A percentile compares a stretch with the other conserved stretches of the same genome.
phyloP scores from a whole-genome alignment of 2,329 filamentous ascomycete genomes.

The Colletotrichum camelliae region DNA sequence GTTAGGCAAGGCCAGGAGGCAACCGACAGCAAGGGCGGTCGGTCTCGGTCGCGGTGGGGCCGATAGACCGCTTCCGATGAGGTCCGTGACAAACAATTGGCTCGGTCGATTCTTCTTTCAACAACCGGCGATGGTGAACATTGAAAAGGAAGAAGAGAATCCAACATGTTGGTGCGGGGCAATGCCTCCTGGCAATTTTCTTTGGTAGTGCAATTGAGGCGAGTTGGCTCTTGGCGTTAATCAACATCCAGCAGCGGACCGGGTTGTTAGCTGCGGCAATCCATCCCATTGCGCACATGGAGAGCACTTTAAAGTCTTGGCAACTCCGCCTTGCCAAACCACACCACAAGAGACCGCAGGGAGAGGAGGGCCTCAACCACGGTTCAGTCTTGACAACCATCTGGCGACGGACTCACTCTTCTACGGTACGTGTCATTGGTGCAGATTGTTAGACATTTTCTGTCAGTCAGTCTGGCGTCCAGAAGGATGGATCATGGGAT shows the following conservation, averaged over 20 bases:
- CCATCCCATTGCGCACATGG: slow-evolving; percentile 6
- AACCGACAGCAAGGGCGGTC: neutral
- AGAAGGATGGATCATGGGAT: neutral
- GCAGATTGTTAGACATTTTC: neutral
- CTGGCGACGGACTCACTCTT: neutral
- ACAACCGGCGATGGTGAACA: neutral
- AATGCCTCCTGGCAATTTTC: neutral
- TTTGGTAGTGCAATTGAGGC: neutral
- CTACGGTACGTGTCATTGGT: neutral
- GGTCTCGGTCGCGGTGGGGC: slow-evolving; percentile 10
- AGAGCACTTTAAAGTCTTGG: slow-evolving; percentile 8
- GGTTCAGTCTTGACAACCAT: neutral
- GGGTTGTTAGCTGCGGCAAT: slow-evolving; percentile 7
- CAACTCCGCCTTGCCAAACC: slow-evolving; percentile 12
- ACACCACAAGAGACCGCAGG: neutral
- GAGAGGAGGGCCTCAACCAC: neutral
- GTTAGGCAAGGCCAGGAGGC: neutral
- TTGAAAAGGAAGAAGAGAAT: neutral
- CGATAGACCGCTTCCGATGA: neutral
- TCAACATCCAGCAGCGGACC: slow-evolving; percentile 15
- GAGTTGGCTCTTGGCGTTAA: slow-evolving; percentile 12
- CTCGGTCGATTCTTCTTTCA: neutral
- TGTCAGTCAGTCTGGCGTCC: neutral
- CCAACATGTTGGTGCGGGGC: neutral
- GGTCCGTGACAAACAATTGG: neutral